Conservation (phyloP, 495 filamentous ascomycete genomes). For the Penicillium angulare region DNA sequence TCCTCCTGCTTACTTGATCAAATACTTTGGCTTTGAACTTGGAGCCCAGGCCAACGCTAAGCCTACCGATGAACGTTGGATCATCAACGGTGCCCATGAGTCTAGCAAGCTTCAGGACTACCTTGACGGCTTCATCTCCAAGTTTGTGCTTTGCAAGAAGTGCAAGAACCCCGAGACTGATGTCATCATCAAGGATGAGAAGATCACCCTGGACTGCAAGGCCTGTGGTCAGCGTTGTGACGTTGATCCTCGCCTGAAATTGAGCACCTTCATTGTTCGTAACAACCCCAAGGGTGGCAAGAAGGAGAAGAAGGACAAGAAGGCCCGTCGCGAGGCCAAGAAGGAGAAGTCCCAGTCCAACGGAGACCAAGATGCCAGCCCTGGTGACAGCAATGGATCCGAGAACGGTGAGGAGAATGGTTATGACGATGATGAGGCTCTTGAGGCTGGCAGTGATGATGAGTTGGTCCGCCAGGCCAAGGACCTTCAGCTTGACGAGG, state of each 20-base stretch:
- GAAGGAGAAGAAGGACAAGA: slow-evolving; percentile 90
- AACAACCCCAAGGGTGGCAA: slow-evolving; percentile 92
- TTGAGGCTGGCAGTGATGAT: slow-evolving; percentile 85
- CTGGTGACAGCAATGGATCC: slow-evolving; percentile 71
- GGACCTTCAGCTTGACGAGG: slow-evolving; percentile 61
- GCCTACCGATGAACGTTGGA: slow-evolving; percentile 97
- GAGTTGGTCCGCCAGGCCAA: slow-evolving; percentile 84
- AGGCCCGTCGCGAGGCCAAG: slow-evolving; percentile 73
- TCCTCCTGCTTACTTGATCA: slow-evolving; percentile 93
- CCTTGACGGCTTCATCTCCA: slow-evolving; percentile 95
- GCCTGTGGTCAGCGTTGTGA: slow-evolving; percentile 91
- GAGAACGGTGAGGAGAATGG: slow-evolving; percentile 66
- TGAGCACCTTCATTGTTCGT: slow-evolving; percentile 96
- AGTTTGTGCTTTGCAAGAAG: slow-evolving; percentile 98
- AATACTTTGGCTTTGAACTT: slow-evolving; percentile 99
- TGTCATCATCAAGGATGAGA: slow-evolving; percentile 86
- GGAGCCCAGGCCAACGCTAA: slow-evolving; percentile 98
- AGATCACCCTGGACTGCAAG: slow-evolving; percentile 94
- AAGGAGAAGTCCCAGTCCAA: slow-evolving; percentile 61
- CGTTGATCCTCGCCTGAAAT: slow-evolving; percentile 90
- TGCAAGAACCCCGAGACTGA: slow-evolving; percentile 99
- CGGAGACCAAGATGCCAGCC: slow-evolving; percentile 66
- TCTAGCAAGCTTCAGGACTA: slow-evolving; percentile 95
- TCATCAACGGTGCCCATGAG: slow-evolving; percentile 99
- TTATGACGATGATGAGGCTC: slow-evolving; percentile 66